Evolutionary conservation across 2,329 filamentous ascomycete species (phyloP), one percentile per base, ranked within the genome.

Genomic region (Ascochyta rabiei): DNA sequence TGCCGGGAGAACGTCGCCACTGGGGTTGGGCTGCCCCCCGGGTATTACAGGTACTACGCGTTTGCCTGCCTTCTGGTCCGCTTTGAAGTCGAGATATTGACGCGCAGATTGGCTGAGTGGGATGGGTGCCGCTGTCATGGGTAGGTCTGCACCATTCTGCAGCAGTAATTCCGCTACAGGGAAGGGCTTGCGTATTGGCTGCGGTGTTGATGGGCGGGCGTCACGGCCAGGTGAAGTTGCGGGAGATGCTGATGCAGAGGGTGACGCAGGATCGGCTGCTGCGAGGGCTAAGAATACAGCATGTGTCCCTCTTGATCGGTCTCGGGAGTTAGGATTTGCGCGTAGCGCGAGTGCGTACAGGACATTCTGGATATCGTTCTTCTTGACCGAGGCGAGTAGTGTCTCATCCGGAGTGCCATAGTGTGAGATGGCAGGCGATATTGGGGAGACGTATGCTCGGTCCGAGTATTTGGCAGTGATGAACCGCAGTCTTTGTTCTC

Each of bases 401-500:
- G 90, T 93, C 67, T 99, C 95, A 57, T 98, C 92, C 0, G 93
- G 81, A 0, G 88, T 91, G 2, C 82, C 81, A 72, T 90, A 95
- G 28, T 89, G 85, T 2, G 91, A 93, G 38, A 92, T 78, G 0
- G 88, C 89, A 3, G 88, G 75, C 2, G 90, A 90, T 23, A 91
- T 88, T 0, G 89, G 87, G 66, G 93, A 88, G 4, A 99, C 88
- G 66, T 85, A 98, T 4, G 86, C 85, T 56, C 87, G 84, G 30
- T 98, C 91, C 44, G 91, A 89, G 71, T 99, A 99, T 75, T 99
- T 99, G 50, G 89, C 84, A 0, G 91, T 98, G 75, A 99, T 98
- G 74, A 97, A 99, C 64, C 85, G 89, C n/a, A 98, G 81, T 19
- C 95, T 86, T 74, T 96, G 91, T 73, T 99, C 95, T 35, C 95